phyloP scores from a whole-genome alignment of 2,329 filamentous ascomycete species.

The Cadophora malorum region DNA sequence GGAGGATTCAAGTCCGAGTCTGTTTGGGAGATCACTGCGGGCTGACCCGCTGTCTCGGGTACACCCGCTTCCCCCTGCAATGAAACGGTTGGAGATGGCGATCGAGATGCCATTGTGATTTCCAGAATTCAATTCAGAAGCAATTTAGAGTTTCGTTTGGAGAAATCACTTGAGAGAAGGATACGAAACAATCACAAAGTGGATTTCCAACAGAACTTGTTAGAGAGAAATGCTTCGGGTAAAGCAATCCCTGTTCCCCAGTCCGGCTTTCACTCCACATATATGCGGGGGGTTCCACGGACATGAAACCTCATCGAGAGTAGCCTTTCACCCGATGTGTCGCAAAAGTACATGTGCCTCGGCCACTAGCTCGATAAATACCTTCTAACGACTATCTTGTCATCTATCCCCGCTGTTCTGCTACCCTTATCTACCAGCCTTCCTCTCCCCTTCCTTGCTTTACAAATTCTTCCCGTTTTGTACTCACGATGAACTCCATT shows the following conservation, averaged over 20 bases:
- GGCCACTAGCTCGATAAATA: neutral
- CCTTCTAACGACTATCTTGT: neutral
- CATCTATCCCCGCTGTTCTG: neutral
- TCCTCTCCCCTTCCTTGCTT: neutral
- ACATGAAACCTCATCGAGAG: neutral
- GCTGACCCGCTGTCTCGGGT: neutral
- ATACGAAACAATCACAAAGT: neutral
- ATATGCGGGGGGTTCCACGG: neutral
- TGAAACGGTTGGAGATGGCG: neutral
- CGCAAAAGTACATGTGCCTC: neutral
- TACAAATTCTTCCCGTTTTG: neutral
- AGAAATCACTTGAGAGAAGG: neutral
- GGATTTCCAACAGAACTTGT: neutral
- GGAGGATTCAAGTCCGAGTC: neutral
- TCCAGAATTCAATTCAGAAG: neutral
- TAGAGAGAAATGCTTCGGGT: neutral
- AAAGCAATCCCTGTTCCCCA: neutral
- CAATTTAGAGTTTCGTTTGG: neutral
- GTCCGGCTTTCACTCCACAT: slow-evolving; percentile 6
- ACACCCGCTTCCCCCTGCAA: neutral
- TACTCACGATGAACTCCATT: neutral
- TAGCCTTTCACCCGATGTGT: neutral
- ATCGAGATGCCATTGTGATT: neutral
- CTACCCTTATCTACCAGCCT: neutral
- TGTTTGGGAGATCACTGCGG: neutral